A percentile compares a stretch with the other conserved stretches of the same genome.
These are phyloP conservation scores for Penicillium mononematosum DNA, from an alignment of 495 filamentous ascomycete species.

Conservation along the genomic window DNA sequence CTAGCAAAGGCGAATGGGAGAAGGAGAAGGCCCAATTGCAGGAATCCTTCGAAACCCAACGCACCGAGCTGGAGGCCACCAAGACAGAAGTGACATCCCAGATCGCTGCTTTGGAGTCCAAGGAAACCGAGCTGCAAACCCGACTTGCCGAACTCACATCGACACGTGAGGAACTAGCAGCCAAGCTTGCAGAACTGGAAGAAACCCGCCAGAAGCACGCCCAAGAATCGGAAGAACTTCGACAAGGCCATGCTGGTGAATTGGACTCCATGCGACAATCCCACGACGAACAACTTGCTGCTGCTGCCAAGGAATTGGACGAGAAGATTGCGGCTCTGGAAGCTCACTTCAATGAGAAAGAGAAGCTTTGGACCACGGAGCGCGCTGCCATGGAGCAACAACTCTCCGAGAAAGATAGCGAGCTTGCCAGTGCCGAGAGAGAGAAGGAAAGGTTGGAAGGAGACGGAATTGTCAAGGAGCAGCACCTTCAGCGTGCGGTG, in stretches of 20 bases:
- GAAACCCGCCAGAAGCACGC: constrained; percentile 26
- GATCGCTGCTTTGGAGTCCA: constrained; percentile 26
- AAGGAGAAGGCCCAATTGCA: constrained; percentile 45
- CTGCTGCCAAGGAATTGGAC: constrained; percentile 32
- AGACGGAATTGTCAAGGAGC: constrained; percentile 49
- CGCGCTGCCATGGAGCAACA: constrained; percentile 34
- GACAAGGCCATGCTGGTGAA: constrained; percentile 30
- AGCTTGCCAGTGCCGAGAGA: constrained; percentile 38
- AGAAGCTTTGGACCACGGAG: constrained; percentile 40
- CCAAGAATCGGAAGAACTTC: constrained; percentile 20
- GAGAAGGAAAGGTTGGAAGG: constrained; percentile 51
- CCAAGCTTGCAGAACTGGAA: constrained; percentile 23
- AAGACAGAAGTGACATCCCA: constrained; percentile 38
- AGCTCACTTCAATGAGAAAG: constrained; percentile 33
- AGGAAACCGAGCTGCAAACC: constrained; percentile 26
- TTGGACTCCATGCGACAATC: constrained; percentile 24
- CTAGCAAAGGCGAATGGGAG: constrained; percentile 43
- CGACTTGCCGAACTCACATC: constrained; percentile 35
- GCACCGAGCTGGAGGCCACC: constrained; percentile 36
- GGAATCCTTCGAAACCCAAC: constrained; percentile 38
- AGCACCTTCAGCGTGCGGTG: constrained; percentile 48
- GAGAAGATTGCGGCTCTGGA: constrained; percentile 43
- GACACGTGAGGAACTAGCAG: constrained; percentile 28
- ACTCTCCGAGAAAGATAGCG: constrained; percentile 40
- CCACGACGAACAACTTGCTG: constrained; percentile 31